Base-by-base conservation (phyloP, 805 yeast species). In the Cyberlindnera saturnus region DNA sequence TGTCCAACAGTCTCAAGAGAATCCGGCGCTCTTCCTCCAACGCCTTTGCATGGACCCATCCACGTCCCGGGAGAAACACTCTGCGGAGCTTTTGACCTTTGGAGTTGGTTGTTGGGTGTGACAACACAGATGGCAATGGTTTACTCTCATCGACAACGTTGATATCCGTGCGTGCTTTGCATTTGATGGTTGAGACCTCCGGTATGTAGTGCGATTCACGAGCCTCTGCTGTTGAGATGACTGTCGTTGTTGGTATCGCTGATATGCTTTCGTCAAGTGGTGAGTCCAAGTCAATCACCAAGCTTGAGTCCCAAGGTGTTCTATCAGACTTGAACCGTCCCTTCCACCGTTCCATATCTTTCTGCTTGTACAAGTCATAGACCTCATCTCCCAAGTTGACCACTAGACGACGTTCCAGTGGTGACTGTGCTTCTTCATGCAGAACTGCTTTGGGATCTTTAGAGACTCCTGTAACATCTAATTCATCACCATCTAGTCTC, bases 41-140 rank as follows among this genome's bases (percentile, higher is more conserved):
- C 15, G 31, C 36, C 30, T 44, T 52, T n/a, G 42, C 36, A 2
- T 73, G 56, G 1, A 71, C 60, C 82, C 82, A 76, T 0, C 82
- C 81, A 34, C 69, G 55, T 10, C 70, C 70, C 1, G 77, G 79
- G 29, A 75, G 62, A 45, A 68, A 73, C 3, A 74, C 53, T 30
- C 82, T 52, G 38, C 72, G 62, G 40, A 65, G 67, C 35, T 63
- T 66, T 9, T 44, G 44, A 0, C 75, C 76, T 35, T 64, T 57
- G 32, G 55, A 57, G 47, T 69, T 74, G 16, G 31, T 29, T 15
- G 45, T 52, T 11, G 60, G 57, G 38, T 45, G 49, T 17, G 48
- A 31, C 23, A 55, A 43, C 0, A 51, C 56, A 2, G 61, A 51
- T 5, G 61, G 59, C 3, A 49, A 51, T 3, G 60, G 60, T 9